Base-by-base conservation (phyloP, 139 green algal genomes). In the Tetradesmus obliquus region DNA sequence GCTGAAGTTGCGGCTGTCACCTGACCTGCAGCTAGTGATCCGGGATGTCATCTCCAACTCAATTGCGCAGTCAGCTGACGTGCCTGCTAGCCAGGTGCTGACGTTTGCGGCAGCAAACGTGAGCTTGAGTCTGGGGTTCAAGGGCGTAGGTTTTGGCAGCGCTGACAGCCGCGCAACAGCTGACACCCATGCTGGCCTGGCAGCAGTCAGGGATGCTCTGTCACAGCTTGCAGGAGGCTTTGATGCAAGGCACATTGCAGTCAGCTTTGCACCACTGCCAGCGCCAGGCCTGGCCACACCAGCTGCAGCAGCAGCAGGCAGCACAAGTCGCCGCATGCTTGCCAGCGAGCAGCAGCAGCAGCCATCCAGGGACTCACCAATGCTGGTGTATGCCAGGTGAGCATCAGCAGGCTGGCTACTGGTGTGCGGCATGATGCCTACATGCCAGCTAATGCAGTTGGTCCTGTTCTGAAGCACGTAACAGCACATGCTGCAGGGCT, bases 1-100 rank as follows among this genome's bases (percentile, higher is more conserved):
- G 22, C 51, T 84, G 17, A 90, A 90, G 86, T 71, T 90, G 20
- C 53, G 86, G 6, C 51, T 90, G 6, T 84, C 51, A 54, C 22
- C 19, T 12, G 53, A 84, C 3, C 20, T 90, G 45, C 86, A 90
- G 55, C 53, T 90, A 7, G 79, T 90, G 53, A 83, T 90, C 20
- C 76, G 71, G 5, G 86, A 90, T n/a, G 86, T 55, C 3, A 83
- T 90, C 53, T 84, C 71, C 9, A 55, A 71, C 71, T 90, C 86
- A 5, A 55, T 84, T 17, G 22, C 53, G 2, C 8, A 69, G 20
- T 22, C 86, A 54, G 45, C 71, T n/a, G n/a, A 58, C 20, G 53
- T 90, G 19, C 86, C 86, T 71, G 22, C 55, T 2, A 54, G 55
- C 17, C 86, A 90, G 53, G 71, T 90, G 51, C 20, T 84, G 20